Conservation (phyloP, 805 yeast species). For the Saccharomycopsis capsularis region DNA sequence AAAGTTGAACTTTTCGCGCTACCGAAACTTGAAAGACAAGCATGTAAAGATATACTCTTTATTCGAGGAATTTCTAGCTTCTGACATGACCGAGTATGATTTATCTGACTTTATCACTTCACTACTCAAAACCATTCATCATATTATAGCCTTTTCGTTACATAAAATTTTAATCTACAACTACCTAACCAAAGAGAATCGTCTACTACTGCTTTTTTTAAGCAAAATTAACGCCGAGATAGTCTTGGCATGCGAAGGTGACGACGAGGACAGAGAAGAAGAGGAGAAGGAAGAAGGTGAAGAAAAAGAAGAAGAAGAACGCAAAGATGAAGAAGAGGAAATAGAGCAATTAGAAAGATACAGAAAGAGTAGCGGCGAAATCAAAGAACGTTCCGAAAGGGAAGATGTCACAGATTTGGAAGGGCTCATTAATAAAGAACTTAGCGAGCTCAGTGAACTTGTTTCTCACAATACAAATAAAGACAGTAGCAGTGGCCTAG, state of each 20-base stretch:
- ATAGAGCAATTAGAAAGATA: no score
- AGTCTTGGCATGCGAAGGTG: not conserved
- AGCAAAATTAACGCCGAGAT: slow-evolving; percentile 1
- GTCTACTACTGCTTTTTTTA: slow-evolving; percentile 1
- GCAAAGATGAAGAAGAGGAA: not conserved
- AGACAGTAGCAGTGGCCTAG: no score
- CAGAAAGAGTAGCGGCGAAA: no score
- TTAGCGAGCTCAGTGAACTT: not conserved
- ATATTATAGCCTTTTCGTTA: slow-evolving; percentile 12
- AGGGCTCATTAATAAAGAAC: not conserved
- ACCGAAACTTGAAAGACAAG: slow-evolving; percentile 5
- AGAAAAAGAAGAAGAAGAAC: not conserved
- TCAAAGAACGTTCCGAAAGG: no score
- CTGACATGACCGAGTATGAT: slow-evolving; percentile 5
- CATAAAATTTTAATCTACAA: slow-evolving; percentile 15
- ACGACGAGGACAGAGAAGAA: not conserved
- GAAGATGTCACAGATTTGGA: not conserved
- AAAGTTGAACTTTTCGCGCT: slow-evolving; percentile 8
- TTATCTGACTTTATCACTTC: slow-evolving; percentile 1
- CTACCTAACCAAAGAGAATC: slow-evolving; percentile 13
- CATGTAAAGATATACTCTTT: slow-evolving; percentile 7
- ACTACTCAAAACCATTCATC: not conserved
- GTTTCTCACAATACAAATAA: no score
- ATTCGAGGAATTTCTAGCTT: slow-evolving; percentile 1
- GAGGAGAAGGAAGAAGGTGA: not conserved